A percentile compares a stretch with the other conserved stretches of the same genome.
Conservation (phyloP, 1,284 basidiomycete species). For the Phellopilus nigrolimitatus region DNA sequence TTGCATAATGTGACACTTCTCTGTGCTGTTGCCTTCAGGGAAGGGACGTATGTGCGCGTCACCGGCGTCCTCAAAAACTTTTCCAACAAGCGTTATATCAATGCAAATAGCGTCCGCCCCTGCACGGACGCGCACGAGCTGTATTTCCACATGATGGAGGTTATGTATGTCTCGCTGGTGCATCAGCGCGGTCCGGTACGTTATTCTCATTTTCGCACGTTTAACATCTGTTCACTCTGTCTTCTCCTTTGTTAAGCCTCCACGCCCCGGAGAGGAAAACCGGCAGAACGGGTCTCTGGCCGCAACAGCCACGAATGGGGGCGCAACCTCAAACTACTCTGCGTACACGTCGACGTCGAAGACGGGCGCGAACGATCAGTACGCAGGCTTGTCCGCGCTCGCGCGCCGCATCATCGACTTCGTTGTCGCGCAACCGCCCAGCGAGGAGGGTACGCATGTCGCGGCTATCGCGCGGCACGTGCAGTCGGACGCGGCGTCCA, state of each 20-base stretch:
- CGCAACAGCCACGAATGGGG: conserved; percentile 4
- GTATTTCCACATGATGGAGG: conserved; percentile 72
- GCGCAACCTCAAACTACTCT: no score
- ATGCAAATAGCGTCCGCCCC: conserved; percentile 67
- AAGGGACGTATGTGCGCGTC: conserved; percentile 78
- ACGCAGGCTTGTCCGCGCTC: conserved; percentile 37
- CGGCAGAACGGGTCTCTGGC: background rate
- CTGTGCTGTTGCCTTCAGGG: no score
- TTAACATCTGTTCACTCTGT: background rate
- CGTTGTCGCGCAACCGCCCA: conserved; percentile 33
- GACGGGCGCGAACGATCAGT: conserved; percentile 29
- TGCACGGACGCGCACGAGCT: conserved; percentile 77
- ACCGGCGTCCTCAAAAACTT: conserved; percentile 90
- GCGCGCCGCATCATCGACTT: conserved; percentile 47
- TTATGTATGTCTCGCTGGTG: conserved; percentile 42
- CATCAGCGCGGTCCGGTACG: conserved; percentile 37
- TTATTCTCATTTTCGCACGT: background rate
- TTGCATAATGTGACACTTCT: conserved; percentile 10
- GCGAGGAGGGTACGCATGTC: conserved; percentile 47
- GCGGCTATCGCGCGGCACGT: conserved; percentile 36
- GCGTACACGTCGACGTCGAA: conserved; percentile 31
- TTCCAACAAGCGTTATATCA: conserved; percentile 78
- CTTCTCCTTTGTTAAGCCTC: conserved; percentile 27
- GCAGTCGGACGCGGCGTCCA: conserved; percentile 27
- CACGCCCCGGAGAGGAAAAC: conserved; percentile 19